phyloP scores from a whole-genome alignment of 1,139 yeast species.

The Groenewaldozyma sp. region DNA sequence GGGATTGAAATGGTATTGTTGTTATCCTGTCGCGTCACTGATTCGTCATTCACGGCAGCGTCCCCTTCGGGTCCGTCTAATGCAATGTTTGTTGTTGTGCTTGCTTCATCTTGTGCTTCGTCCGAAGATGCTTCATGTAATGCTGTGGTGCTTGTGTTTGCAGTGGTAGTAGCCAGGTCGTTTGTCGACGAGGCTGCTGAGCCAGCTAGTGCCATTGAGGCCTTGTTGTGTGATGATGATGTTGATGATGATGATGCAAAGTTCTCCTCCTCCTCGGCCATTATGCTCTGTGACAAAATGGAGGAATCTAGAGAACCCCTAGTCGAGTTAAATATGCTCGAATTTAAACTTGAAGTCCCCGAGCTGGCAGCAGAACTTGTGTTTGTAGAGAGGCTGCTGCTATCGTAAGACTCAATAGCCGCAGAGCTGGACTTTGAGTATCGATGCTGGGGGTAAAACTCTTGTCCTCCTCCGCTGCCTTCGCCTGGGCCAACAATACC shows the following conservation, averaged over 20 bases:
- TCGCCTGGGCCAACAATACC: no score
- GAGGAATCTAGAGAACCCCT: neutral
- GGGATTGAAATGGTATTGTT: slow-evolving; percentile 11
- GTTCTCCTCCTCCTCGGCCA: no score
- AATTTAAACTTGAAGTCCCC: neutral
- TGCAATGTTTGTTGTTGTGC: neutral
- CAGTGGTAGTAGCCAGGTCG: neutral
- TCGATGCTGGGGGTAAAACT: no score
- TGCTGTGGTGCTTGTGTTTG: neutral
- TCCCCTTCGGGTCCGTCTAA: neutral
- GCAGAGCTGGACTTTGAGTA: no score
- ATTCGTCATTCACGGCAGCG: neutral
- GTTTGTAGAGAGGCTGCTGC: no score
- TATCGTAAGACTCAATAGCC: no score
- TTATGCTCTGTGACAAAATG: neutral
- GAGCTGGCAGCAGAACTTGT: neutral
- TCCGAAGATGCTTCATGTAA: no score
- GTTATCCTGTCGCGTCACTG: neutral
- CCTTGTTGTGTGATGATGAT: neutral
- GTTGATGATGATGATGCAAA: neutral
- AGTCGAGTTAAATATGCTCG: neutral
- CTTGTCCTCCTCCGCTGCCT: no score
- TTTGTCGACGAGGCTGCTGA: neutral
- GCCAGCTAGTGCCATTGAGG: no score
- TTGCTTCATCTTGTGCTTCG: no score